Evolutionary conservation across 768 basidiomycete genomes (phyloP), one percentile per base, ranked within the genome.

Genomic region (Lanmaoa pseudosensibilis): DNA sequence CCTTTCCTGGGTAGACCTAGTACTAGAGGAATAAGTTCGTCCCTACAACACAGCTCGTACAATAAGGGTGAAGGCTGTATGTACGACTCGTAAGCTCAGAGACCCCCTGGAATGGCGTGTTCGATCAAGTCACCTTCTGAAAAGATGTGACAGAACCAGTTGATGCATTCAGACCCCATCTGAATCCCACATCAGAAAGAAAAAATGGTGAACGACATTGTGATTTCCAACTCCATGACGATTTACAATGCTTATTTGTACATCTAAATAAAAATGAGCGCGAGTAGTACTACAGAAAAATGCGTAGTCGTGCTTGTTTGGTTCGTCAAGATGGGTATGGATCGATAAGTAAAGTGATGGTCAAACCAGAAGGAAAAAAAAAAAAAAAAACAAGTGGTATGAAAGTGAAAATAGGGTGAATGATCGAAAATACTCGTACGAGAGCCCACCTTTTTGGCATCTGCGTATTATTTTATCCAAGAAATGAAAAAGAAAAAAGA

Each of bases 261-360:
- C 50, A 61, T 58, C 45, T 53, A 52, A 16, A 41, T 39, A 21
- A 65, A 27, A 27, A 65, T 65, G 64, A 65, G 54, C 15, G 64
- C 65, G 64, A 36, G 30, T 65, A 60, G 56, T 63, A 62, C 64
- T 65, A 65, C 64, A 65, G n/a, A 44, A 59, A 36, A 59, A 25
- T 63, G 64, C 46, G 58, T 63, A 58, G 65, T 63, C 52, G 46
- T 65, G 54, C 30, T n/a, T 2, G 45, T 52, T 27, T 59, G 25
- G 36, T 49, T 27, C 33, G 32, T 54, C 46, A 7, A 23, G 23
- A 33, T 47, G 46, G 27, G 6, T 27, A 27, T 27, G 27, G 27
- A 27, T n/a, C n/a, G 32, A 23, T 46, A n/a, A n/a, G 11, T 23
- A 10, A n/a, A 16, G 10, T 16, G 37, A 38, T 48, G 36, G n/a